Evolutionary conservation across 2,329 filamentous ascomycete genomes (phyloP).

Genomic region (Monosporascus cannonballus): DNA sequence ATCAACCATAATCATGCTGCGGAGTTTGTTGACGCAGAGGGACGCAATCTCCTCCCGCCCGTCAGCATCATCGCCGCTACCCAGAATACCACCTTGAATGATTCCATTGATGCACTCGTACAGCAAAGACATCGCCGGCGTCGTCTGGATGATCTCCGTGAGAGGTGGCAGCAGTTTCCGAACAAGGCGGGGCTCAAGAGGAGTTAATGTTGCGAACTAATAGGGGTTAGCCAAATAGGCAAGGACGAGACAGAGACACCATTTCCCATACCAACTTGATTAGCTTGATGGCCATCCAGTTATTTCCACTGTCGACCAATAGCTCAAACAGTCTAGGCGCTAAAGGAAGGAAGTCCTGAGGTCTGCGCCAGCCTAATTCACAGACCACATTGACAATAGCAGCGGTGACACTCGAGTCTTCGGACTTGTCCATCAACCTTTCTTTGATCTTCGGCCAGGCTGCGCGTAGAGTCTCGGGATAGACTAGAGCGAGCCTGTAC

Average conservation of each 20-base stretch:
- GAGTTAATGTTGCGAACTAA: slow-evolving; percentile 90
- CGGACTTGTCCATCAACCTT: slow-evolving; percentile 78
- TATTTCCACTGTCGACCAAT: slow-evolving; percentile 86
- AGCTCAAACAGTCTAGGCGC: slow-evolving; percentile 90
- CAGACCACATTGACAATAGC: slow-evolving; percentile 97
- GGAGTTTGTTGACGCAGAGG: slow-evolving; percentile 85
- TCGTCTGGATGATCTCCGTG: slow-evolving; percentile 89
- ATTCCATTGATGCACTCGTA: slow-evolving; percentile 99
- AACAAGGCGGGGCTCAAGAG: slow-evolving; percentile 83
- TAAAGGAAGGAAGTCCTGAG: slow-evolving; percentile 87
- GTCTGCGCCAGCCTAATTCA: slow-evolving; percentile 88
- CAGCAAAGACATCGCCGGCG: slow-evolving; percentile 92
- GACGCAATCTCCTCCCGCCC: slow-evolving; percentile 89
- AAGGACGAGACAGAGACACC: not conserved
- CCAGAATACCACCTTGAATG: slow-evolving; percentile 90
- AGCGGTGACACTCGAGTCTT: slow-evolving; percentile 89
- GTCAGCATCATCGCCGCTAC: slow-evolving; percentile 69
- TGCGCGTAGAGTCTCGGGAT: slow-evolving; percentile 84
- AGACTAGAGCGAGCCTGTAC: slow-evolving; percentile 90
- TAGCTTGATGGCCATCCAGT: slow-evolving; percentile 99
- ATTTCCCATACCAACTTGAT: slow-evolving; percentile 73
- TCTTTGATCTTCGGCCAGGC: slow-evolving; percentile 99
- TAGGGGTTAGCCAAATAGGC: slow-evolving; percentile 15
- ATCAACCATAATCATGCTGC: slow-evolving; percentile 90
- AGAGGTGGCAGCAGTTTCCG: slow-evolving; percentile 87